These are phyloP conservation scores for Carex parvula DNA, from an alignment of 176 grass and related monocot genomes.

Conservation along the genomic window DNA sequence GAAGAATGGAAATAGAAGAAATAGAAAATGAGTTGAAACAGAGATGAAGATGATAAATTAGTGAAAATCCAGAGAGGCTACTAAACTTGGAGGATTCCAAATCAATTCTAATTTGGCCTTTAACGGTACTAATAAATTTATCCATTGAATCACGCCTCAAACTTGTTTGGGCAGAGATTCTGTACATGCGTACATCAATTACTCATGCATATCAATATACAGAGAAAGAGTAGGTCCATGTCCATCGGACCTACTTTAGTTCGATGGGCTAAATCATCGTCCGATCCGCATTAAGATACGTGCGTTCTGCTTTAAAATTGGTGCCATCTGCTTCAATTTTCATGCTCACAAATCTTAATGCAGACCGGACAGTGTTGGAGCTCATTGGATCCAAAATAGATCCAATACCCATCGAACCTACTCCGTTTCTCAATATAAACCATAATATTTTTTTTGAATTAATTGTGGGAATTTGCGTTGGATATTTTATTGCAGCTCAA, in stretches of 20 bases:
- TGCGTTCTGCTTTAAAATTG: too few species aligned
- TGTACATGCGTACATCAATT: not conserved
- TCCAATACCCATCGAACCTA: too few species aligned
- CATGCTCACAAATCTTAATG: too few species aligned
- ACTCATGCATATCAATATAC: not conserved
- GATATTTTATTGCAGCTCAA: not conserved
- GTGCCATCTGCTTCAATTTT: too few species aligned
- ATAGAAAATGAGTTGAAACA: not conserved
- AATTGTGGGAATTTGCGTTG: not conserved
- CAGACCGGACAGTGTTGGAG: too few species aligned
- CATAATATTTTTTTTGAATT: not conserved
- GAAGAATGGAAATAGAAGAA: not conserved
- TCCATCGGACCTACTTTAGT: too few species aligned
- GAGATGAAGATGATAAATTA: conserved; percentile 13
- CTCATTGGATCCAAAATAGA: too few species aligned
- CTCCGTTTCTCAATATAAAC: too few species aligned
- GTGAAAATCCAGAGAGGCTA: conserved; percentile 16
- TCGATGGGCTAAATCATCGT: too few species aligned
- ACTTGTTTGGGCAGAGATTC: not conserved
- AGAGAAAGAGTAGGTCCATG: too few species aligned
- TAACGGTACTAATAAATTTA: not conserved
- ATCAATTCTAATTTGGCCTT: not conserved
- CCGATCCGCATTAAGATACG: too few species aligned
- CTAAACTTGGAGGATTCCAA: not conserved
- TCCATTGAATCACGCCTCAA: not conserved